phyloP scores from a whole-genome alignment of 2,329 filamentous ascomycete genomes.

The Sphaerulina populicola region DNA sequence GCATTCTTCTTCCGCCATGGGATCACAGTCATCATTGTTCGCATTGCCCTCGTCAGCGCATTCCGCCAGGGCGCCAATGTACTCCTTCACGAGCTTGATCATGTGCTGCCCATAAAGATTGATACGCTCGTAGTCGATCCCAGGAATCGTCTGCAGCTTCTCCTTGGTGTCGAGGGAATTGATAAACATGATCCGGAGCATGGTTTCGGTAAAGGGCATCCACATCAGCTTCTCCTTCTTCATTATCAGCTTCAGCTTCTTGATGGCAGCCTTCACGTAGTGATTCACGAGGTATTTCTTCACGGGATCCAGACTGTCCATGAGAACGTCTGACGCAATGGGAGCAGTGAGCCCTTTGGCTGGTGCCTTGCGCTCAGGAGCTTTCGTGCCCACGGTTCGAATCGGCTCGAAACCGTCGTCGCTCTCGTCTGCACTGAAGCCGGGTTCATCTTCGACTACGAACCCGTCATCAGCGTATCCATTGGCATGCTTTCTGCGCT shows the following conservation, averaged over 20 bases:
- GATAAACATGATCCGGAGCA: constrained; percentile 66
- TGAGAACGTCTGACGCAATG: constrained; percentile 50
- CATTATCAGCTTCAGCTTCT: constrained; percentile 53
- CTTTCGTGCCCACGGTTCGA: constrained; percentile 31
- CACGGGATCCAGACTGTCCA: constrained; percentile 49
- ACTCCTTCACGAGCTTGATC: constrained; percentile 47
- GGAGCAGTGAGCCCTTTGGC: constrained; percentile 46
- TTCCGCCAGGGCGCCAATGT: constrained; percentile 29
- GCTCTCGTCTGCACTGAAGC: constrained; percentile 34
- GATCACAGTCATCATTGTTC: constrained; percentile 19
- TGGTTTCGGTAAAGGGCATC: constrained; percentile 58
- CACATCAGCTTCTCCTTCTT: constrained; percentile 50
- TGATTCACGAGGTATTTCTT: constrained; percentile 56
- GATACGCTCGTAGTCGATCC: constrained; percentile 57
- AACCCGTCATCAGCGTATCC: constrained; percentile 34
- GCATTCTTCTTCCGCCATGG: constrained; percentile 35
- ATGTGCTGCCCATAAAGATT: constrained; percentile 54
- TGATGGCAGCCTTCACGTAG: constrained; percentile 57
- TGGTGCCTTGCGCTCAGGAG: constrained; percentile 28
- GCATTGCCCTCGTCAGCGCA: background rate
- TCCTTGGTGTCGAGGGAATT: constrained; percentile 54
- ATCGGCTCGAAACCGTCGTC: constrained; percentile 41
- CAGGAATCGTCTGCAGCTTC: constrained; percentile 55
- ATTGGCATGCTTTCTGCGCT: constrained; percentile 26
- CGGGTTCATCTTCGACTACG: constrained; percentile 30